phyloP scores from a whole-genome alignment of 179 eudicot species.

The Drosera spatulata region DNA sequence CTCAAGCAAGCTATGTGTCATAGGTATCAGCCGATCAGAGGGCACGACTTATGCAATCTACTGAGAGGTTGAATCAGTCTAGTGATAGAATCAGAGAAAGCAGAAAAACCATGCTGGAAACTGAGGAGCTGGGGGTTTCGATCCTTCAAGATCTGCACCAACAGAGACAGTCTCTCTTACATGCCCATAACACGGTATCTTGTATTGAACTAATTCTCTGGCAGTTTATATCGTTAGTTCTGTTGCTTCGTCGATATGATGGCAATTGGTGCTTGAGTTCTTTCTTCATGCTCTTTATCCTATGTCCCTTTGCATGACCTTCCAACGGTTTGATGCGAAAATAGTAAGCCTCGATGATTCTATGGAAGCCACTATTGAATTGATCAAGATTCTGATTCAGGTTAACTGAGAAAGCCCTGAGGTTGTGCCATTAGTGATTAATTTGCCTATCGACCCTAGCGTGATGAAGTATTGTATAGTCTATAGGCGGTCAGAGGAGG shows the following conservation, averaged over 20 bases:
- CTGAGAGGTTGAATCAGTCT: slow-evolving; percentile 48
- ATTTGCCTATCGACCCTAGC: no score
- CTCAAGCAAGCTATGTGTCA: slow-evolving; percentile 3
- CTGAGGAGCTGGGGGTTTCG: slow-evolving; percentile 57
- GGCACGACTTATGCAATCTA: slow-evolving; percentile 40
- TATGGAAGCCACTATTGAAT: no score
- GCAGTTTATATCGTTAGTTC: not conserved
- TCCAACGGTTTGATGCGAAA: no score
- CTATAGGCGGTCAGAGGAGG: no score
- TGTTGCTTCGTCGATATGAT: not conserved
- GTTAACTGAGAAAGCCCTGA: no score
- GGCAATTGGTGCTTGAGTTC: no score
- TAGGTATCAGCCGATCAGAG: slow-evolving; percentile 60
- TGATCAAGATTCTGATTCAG: no score
- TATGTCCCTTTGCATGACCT: no score
- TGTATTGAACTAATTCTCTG: not conserved
- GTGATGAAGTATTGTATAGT: no score
- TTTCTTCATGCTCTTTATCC: no score
- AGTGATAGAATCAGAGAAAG: slow-evolving; percentile 41
- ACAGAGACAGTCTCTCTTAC: slow-evolving; percentile 54
- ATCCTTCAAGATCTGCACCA: slow-evolving; percentile 56
- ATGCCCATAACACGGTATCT: slow-evolving; percentile 42
- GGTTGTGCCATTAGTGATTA: no score
- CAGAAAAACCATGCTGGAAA: slow-evolving; percentile 52
- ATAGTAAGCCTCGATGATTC: no score